Evolutionary conservation across 139 green algal species (phyloP), one percentile per base, ranked within the genome.

Genomic region (Coelastrella sp.): DNA sequence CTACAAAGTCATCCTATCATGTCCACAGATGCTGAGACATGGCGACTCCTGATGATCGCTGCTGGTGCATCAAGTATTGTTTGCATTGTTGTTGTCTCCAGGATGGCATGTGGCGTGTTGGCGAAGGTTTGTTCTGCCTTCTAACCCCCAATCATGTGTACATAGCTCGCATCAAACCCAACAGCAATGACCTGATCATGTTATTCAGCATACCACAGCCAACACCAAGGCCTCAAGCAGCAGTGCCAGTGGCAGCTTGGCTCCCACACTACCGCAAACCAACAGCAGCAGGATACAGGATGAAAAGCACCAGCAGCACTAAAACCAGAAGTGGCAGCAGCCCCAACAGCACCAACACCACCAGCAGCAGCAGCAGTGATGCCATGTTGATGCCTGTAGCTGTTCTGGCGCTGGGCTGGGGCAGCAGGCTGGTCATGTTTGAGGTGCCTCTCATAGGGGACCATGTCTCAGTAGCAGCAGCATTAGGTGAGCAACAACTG

Each of bases 401-500:
- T 17, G 74, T 87, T 41, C 57, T 92, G 78, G 87, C 87, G 34
- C 79, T 92, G 25, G 78, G 76, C 1, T 91, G 89, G 87, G 85
- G 87, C 25, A 59, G 75, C 32, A 38, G 83, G 50, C 83, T 93
- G 30, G 48, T 88, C 27, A 79, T 91, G 57, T 88, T 85, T 59
- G 79, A 90, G 15, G 88, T 93, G 63, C 90, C 90, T 50, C 72
- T 93, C 45, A 45, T 93, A 0, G 90, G 90, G 0, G 90, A 93
- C 50, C 90, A 91, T 67, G 21, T 34, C 4, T 7, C 27, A 37
- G 76, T 59, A 19, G 57, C 41, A n/a, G 27, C 64, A 32, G 30
- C 43, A 23, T 23, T 41, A 79, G 64, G 43, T 69, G 62, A 62
- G 62, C 0, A 57, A 57, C 1, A 13, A 23, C 11, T 23, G 11